Evolutionary conservation across 176 grass and related monocot genomes (phyloP), one percentile per base, ranked within the genome.

Genomic region (Stipa capillata): DNA sequence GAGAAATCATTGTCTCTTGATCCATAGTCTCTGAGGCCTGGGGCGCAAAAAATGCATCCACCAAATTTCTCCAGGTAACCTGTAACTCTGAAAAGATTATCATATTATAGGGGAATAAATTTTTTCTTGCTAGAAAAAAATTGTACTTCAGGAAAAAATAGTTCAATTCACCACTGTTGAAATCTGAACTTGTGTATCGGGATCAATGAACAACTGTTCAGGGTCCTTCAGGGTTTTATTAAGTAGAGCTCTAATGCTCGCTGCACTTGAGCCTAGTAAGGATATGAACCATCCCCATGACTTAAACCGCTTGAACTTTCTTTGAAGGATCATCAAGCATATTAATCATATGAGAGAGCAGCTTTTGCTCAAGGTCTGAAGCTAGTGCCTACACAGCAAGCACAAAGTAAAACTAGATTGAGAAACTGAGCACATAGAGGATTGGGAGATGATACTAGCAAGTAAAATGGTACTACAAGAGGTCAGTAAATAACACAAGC

Each of bases 231-330:
- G 72, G 65, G 94, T 83, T 90, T 97, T 85, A 64, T 97, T 97
- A 77, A 97, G 77, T 50, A 97, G 58, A 79, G 44, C 63, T 70
- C 79, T 94, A 82, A 91, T 83, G 59, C 73, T 81, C 43, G 74
- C 69, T 66, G 44, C 81, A 79, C 79, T 34, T 42, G 78, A 61
- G 60, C 87, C 88, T 73, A 97, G 91, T 28, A 97, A 87, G 57
- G 86, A 85, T 63, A 94, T 76, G 50, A 89, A 90, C 91, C 94
- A 97, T 70, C 91, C 91, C 94, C 94, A 97, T 83, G 89, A 86
- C 41, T 88, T 89, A 21, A n/a, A 94, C 79, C 62, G 71, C 83
- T 70, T 86, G 86, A 89, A 97, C 50, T 81, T 94, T 91, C 82
- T 91, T 90, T 14, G 10, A 70, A 81, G 86, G 58, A 82, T 94